Evolutionary conservation across 371 early-diverging fungal species (phyloP), one percentile per base, ranked within the genome.

Genomic region (Saksenaea oblongispora): DNA sequence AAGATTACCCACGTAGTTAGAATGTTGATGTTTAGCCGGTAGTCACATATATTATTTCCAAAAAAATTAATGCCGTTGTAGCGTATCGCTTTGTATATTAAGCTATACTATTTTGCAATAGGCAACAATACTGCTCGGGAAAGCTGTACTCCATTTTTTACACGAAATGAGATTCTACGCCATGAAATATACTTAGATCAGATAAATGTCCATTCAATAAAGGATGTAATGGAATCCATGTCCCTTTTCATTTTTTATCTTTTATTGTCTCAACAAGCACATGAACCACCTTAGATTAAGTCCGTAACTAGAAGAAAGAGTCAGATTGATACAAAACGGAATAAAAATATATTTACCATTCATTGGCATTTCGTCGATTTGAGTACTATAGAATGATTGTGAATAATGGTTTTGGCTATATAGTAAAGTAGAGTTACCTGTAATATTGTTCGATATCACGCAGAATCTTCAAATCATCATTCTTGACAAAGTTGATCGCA

Each of bases 401-500:
- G 22, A 70, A 90, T 88, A 63, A 89, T 85, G 31, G 7, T 22
- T 24, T 24, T 39, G 18, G 7, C 14, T 54, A 0, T n/a, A 31
- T 18, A 26, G 22, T 24, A 10, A 11, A 22, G 13, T 18, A 14
- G 13, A 31, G 18, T 34, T 41, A 41, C 42, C 42, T 89, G 84
- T 94, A 95, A 79, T 89, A 93, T 69, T 90, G 88, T 76, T 97
- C 96, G 69, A 98, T 96, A 66, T 95, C 93, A 61, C 93, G 89
- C 61, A 98, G 78, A 71, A 89, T 87, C 64, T 86, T 83, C 57
- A 89, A 79, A 73, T 98, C 99, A 31, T 98, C 96, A 58, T 83
- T 83, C 47, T 89, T 93, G 64, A 99, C 95, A 85, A 99, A 96
- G 88, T 99, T 99, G 83, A 99, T 98, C 56, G 99, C 99, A 64